phyloP scores from a whole-genome alignment of 2,329 filamentous ascomycete genomes.

The Neocatenulostroma microsporum region DNA sequence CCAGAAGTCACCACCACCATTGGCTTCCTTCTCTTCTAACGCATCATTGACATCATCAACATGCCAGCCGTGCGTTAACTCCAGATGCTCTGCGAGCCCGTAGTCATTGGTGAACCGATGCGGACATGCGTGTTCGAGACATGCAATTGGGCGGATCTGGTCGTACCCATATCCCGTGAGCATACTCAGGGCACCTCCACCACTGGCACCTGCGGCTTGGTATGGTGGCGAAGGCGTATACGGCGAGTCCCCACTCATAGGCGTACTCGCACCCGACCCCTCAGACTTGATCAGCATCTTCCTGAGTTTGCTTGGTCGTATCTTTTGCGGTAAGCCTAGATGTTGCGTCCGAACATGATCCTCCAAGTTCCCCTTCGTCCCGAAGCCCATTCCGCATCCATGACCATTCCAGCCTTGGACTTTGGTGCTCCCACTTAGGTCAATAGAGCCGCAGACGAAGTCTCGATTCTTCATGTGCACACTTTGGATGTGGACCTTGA shows the following conservation, averaged over 20 bases:
- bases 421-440: conserved; percentile 48
- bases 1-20: conserved; percentile 40
- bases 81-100: conserved; percentile 51
- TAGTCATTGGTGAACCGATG: conserved; percentile 51
- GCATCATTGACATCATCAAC: conserved; percentile 31
- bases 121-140: conserved; percentile 44
- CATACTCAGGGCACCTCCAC: conserved; percentile 20
- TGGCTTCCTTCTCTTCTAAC: conserved; percentile 33
- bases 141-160: conserved; percentile 42
- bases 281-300: conserved; percentile 9
- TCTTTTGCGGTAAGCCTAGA: conserved; percentile 45
- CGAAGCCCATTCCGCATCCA: conserved; percentile 66
- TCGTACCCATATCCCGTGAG: conserved; percentile 53
- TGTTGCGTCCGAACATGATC: conserved; percentile 81
- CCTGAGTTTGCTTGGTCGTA: conserved; percentile 13
- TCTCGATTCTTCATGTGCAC: conserved; percentile 65
- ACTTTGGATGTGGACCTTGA: conserved; percentile 68
- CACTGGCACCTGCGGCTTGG: no score
- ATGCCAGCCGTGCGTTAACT: conserved; percentile 35
- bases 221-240: not conserved
- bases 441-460: conserved; percentile 69
- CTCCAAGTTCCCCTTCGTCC: conserved; percentile 69
- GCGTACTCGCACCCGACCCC: not conserved
- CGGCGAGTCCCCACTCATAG: conserved; percentile 11
- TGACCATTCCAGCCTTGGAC: conserved; percentile 55